phyloP scores from a whole-genome alignment of 1,284 basidiomycete species.

The Leccinum griseonigrum region DNA sequence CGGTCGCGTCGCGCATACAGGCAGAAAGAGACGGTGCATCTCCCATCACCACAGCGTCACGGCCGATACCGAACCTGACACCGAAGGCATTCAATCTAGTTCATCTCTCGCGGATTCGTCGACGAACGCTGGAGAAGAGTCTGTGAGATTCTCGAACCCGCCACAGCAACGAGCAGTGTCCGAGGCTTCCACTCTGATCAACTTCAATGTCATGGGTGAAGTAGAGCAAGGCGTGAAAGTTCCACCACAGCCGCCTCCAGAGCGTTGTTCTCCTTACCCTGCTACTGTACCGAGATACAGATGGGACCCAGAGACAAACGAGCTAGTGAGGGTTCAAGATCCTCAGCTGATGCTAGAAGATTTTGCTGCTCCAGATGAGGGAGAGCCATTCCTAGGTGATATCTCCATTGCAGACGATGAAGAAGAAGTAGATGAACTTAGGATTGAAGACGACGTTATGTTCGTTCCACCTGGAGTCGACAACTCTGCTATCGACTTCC shows the following conservation, averaged over 20 bases:
- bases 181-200: not conserved
- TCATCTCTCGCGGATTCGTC: not conserved
- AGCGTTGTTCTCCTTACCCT: not conserved
- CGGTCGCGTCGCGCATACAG: constrained; percentile 56
- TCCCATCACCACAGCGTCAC: not conserved
- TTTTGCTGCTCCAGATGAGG: not conserved
- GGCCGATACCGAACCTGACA: not conserved
- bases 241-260: not conserved
- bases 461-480: constrained; percentile 7
- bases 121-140: not conserved
- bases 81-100: not conserved
- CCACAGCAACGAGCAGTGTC: not conserved
- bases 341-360: not conserved
- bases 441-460: constrained; percentile 18
- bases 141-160: not conserved
- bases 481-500: not conserved
- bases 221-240: constrained; percentile 1
- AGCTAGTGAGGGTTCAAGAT: constrained; percentile 1
- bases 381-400: not conserved
- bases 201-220: not conserved
- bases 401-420: not conserved
- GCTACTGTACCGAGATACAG: constrained; percentile 8
- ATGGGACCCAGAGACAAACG: constrained; percentile 6
- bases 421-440: not conserved
- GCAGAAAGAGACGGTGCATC: not conserved